A percentile compares a stretch with the other conserved stretches of the same genome.
Conservation (phyloP, 164 flowering plant genomes). For the Vitis riparia region DNA sequence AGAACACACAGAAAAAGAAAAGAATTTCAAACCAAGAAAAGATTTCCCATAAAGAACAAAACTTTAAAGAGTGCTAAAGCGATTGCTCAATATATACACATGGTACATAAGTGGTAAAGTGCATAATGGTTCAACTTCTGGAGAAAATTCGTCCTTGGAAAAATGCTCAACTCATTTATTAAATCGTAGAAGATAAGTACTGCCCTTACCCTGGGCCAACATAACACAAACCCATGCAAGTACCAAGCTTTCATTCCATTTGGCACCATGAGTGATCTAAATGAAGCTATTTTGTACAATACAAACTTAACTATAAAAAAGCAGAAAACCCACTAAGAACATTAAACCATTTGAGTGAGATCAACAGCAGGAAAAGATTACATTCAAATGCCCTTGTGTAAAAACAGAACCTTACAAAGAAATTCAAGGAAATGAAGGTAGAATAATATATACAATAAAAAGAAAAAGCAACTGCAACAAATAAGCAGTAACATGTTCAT, state of each 20-base stretch:
- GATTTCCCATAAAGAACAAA: neutral
- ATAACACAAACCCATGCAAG: neutral
- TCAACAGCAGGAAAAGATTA: too few relatives aligned
- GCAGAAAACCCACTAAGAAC: neutral
- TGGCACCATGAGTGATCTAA: too few relatives aligned
- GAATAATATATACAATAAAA: too few relatives aligned
- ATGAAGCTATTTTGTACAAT: neutral
- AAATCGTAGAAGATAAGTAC: neutral
- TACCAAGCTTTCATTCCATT: neutral
- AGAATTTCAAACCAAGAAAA: slow-evolving; percentile 1
- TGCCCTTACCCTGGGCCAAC: neutral
- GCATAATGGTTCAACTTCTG: neutral
- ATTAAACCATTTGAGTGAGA: too few relatives aligned
- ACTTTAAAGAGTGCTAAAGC: neutral
- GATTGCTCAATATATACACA: neutral
- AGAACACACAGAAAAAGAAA: neutral
- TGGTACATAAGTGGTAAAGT: neutral
- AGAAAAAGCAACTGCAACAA: too few relatives aligned
- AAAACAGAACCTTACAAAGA: too few relatives aligned
- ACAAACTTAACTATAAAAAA: neutral
- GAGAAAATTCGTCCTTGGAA: neutral
- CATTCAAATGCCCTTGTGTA: too few relatives aligned
- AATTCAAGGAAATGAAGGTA: too few relatives aligned
- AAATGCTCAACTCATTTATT: neutral
- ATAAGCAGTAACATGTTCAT: neutral